Base-by-base conservation (phyloP, 1,284 basidiomycete species). In the Ganoderma boninense region DNA sequence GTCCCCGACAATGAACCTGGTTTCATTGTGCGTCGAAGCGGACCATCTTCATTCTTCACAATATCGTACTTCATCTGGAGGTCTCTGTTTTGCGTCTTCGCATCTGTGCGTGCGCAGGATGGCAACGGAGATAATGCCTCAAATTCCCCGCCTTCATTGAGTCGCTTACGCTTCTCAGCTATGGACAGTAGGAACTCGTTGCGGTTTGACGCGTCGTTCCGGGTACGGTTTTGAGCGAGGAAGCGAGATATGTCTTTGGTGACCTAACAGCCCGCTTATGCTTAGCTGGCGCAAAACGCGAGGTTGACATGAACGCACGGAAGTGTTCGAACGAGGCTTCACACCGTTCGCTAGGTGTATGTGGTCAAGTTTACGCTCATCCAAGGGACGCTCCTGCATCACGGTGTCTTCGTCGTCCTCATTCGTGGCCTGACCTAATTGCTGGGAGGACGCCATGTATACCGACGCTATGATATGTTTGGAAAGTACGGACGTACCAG, bases 1-100 rank as follows among this genome's bases (percentile, higher is more conserved):
- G 40, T 52, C 10, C 57, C 49, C 2, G 29, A 52, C 11, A 52
- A 13, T 23, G 29, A 10, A 56, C 70, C 66, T 35, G 60, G 68
- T 64, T 80, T 80, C 69, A 89, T 78, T 0, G 92, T 94, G 71
- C 89, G 84, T 44, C 87, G 84, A 56, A 95, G 80, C 0, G 93
- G 92, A 0, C 92, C 93, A 52, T 92, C 92, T 67, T 90, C 90
- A 72, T 94, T 94, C 80, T 90, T 92, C 32, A 90, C 91, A 69
- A 95, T 91, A 77, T 95, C 93, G 73, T 94, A 94, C 78, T 92
- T 92, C 85, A 95, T 93, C 77, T 94, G 93, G 0, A 87, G 80
- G 68, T 93, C 91, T 63, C 93, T 83, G 77, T 95, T 87, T 44
- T 93, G 82, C 0, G 85, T 81, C 77, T 89, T 92, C 35, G 92